A percentile compares a stretch with the other conserved stretches of the same genome.
phyloP scores from a whole-genome alignment of 2,329 filamentous ascomycete species.

The Pyricularia sp. region DNA sequence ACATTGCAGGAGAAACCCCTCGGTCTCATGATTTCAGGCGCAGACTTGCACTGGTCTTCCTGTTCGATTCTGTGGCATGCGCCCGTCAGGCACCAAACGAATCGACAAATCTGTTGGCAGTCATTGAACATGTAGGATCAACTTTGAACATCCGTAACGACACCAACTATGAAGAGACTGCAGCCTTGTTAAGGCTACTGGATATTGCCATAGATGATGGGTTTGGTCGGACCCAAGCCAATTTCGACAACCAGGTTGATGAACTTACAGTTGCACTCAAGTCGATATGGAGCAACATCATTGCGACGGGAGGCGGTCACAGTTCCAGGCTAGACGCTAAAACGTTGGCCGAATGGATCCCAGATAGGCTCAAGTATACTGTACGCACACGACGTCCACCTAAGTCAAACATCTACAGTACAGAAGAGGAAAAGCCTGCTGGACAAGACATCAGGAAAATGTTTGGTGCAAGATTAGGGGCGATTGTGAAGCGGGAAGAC shows the following conservation, averaged over 20 bases:
- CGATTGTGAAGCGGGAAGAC: slow-evolving; percentile 1
- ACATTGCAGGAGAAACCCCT: slow-evolving; percentile 40
- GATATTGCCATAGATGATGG: slow-evolving; percentile 63
- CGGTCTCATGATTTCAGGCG: slow-evolving; percentile 48
- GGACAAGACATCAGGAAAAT: slow-evolving; percentile 9
- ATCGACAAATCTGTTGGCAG: slow-evolving; percentile 25
- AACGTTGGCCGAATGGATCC: slow-evolving; percentile 58
- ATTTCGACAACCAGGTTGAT: slow-evolving; percentile 63
- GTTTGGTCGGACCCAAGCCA: slow-evolving; percentile 7
- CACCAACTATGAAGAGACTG: slow-evolving; percentile 58
- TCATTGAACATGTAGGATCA: slow-evolving; percentile 32
- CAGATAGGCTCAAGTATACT: slow-evolving; percentile 56
- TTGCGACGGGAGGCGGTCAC: slow-evolving; percentile 60
- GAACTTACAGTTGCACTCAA: slow-evolving; percentile 47
- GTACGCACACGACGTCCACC: slow-evolving; percentile 51
- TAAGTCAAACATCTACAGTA: slow-evolving; percentile 33
- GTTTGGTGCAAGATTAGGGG: slow-evolving; percentile 6
- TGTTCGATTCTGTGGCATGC: slow-evolving; percentile 38
- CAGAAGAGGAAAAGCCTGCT: background rate
- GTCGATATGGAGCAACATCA: slow-evolving; percentile 46
- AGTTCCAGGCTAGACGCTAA: slow-evolving; percentile 66
- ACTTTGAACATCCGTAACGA: slow-evolving; percentile 38
- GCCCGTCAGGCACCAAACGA: slow-evolving; percentile 27
- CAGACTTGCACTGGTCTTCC: slow-evolving; percentile 50
- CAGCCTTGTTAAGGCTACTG: slow-evolving; percentile 52